Evolutionary conservation across 2,329 filamentous ascomycete genomes (phyloP).

Genomic region (Basipetospora sp.): DNA sequence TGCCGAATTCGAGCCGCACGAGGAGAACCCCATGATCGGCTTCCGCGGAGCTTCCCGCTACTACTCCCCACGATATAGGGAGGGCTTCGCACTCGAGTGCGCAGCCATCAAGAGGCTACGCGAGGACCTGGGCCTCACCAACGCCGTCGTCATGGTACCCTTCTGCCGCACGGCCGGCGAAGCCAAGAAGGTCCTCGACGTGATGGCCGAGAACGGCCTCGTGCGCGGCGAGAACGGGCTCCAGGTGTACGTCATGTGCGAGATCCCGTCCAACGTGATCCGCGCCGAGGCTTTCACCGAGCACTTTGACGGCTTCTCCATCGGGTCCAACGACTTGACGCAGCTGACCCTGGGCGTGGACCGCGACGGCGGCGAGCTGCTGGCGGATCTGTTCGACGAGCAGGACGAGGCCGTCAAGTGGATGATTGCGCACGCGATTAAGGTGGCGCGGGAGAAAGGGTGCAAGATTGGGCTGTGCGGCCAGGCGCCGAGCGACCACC

Average conservation of each 20-base stretch:
- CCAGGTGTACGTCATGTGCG: constrained; percentile 26
- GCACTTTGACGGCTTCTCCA: constrained; percentile 26
- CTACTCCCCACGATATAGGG: constrained; percentile 23
- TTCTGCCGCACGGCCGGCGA: constrained; percentile 23
- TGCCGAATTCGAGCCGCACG: constrained; percentile 22
- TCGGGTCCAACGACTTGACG: constrained; percentile 26
- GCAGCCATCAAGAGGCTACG: constrained; percentile 22
- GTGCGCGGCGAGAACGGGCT: constrained; percentile 20
- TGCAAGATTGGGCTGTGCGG: constrained; percentile 25
- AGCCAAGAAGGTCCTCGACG: constrained; percentile 19
- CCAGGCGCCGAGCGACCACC: constrained; percentile 25
- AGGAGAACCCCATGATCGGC: constrained; percentile 27
- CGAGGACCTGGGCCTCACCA: constrained; percentile 22
- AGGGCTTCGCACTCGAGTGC: constrained; percentile 25
- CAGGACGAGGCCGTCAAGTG: constrained; percentile 24
- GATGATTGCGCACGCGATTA: constrained; percentile 22
- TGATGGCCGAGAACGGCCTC: constrained; percentile 25
- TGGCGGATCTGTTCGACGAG: constrained; percentile 23
- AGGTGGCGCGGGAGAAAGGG: constrained; percentile 15
- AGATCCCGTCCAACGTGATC: constrained; percentile 26
- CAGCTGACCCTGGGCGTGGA: constrained; percentile 25
- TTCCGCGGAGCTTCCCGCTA: constrained; percentile 27
- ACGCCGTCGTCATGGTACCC: constrained; percentile 24
- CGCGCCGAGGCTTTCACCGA: constrained; percentile 20
- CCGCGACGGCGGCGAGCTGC: constrained; percentile 22